These are phyloP conservation scores for Steccherinum ochraceum DNA, from an alignment of 768 basidiomycete genomes.

Conservation along the genomic window DNA sequence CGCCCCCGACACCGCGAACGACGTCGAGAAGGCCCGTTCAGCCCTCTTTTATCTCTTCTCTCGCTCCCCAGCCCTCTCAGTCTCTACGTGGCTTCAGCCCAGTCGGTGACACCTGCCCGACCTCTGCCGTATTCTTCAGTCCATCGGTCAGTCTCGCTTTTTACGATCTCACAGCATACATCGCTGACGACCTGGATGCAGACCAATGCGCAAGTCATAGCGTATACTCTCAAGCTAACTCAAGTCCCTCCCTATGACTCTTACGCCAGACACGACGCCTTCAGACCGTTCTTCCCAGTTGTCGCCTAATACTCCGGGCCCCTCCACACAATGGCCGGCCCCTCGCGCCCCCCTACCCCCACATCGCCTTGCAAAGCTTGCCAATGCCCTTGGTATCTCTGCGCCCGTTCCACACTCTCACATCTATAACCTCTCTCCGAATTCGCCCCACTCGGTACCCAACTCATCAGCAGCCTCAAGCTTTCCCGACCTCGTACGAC, in stretches of 20 bases:
- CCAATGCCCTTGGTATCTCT: conserved; percentile 79
- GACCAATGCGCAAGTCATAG: conserved; percentile 5
- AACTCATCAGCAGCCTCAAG: conserved; percentile 13
- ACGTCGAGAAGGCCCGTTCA: too few relatives aligned
- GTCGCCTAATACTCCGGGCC: conserved; percentile 11
- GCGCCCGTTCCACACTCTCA: conserved; percentile 52
- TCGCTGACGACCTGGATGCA: background rate
- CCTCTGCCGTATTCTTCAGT: too few relatives aligned
- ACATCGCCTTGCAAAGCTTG: conserved; percentile 72
- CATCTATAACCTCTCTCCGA: conserved; percentile 8
- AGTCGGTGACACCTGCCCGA: background rate
- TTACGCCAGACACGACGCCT: conserved; percentile 18
- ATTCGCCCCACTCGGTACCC: conserved; percentile 13
- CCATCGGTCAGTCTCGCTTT: too few relatives aligned
- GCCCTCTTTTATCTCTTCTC: too few relatives aligned
- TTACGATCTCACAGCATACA: too few relatives aligned
- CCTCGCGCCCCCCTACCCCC: conserved; percentile 72
- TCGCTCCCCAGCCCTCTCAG: too few relatives aligned
- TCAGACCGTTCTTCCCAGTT: conserved; percentile 12
- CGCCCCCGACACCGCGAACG: background rate
- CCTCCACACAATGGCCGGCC: conserved; percentile 43
- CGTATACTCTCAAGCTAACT: background rate
- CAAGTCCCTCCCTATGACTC: conserved; percentile 13
- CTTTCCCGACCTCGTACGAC: conserved; percentile 44
- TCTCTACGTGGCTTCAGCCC: background rate